A percentile compares a stretch with the other conserved stretches of the same genome.
Conservation (phyloP, 805 yeast genomes). For the Yamadazyma sp. region DNA sequence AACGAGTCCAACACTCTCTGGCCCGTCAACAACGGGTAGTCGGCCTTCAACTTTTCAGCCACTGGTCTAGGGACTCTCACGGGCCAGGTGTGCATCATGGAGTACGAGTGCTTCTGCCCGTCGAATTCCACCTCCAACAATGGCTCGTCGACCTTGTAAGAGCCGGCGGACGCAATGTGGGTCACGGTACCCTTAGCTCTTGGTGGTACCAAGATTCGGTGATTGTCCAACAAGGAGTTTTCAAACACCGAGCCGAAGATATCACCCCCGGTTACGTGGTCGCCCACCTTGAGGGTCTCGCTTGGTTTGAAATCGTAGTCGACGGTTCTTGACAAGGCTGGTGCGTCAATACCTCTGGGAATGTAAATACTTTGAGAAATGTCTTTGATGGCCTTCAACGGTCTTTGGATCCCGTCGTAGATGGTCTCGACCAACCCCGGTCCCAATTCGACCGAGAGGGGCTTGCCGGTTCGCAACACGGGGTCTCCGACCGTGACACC, state of each 20-base stretch:
- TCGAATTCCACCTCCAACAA: slow-evolving; percentile 93
- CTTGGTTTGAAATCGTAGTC: slow-evolving; percentile 88
- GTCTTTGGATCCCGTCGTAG: slow-evolving; percentile 99
- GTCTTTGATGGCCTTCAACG: slow-evolving; percentile 89
- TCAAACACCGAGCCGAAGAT: slow-evolving; percentile 92
- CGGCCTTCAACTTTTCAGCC: slow-evolving; percentile 89
- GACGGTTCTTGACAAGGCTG: slow-evolving; percentile 81
- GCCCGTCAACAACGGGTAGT: slow-evolving; percentile 94
- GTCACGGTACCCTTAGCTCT: slow-evolving; percentile 97
- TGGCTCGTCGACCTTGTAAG: slow-evolving; percentile 87
- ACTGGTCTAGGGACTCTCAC: slow-evolving; percentile 99
- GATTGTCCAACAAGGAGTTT: slow-evolving; percentile 89
- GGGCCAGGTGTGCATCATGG: slow-evolving; percentile 99
- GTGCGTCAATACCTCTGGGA: slow-evolving; percentile 98
- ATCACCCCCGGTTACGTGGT: slow-evolving; percentile 98
- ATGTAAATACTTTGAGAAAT: slow-evolving; percentile 88
- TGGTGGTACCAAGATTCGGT: slow-evolving; percentile 94
- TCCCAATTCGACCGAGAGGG: slow-evolving; percentile 97
- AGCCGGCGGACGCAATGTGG: slow-evolving; percentile 84
- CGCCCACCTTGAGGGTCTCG: slow-evolving; percentile 73
- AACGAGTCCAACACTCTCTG: slow-evolving; percentile 97
- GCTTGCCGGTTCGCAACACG: slow-evolving; percentile 96
- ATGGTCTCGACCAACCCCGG: slow-evolving; percentile 99
- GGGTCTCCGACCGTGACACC: slow-evolving; percentile 99
- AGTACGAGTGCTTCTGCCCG: slow-evolving; percentile 74